These are phyloP conservation scores for Cardiospermum halicacabum DNA, from an alignment of 345 rosid genomes.

Conservation along the genomic window DNA sequence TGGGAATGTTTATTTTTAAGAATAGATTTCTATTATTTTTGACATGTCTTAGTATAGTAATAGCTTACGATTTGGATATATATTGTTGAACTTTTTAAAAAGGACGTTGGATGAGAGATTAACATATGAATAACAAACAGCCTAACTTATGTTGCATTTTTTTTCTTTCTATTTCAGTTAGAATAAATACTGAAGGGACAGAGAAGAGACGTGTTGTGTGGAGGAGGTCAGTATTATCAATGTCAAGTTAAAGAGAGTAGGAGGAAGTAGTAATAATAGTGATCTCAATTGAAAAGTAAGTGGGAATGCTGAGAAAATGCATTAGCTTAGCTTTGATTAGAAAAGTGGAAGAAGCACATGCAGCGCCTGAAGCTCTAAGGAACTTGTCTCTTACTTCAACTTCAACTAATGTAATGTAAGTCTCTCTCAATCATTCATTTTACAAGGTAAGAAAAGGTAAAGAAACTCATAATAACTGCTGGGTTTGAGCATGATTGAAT, in stretches of 20 bases:
- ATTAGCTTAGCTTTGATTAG: conserved; percentile 46
- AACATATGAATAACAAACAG: too few relatives aligned
- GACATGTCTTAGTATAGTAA: too few relatives aligned
- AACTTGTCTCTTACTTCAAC: conserved; percentile 19
- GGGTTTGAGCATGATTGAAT: neutral
- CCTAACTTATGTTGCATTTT: too few relatives aligned
- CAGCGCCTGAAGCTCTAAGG: conserved; percentile 40
- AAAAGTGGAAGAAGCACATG: conserved; percentile 28
- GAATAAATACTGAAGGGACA: conserved; percentile 22
- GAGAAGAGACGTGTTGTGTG: conserved; percentile 25
- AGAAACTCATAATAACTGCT: neutral
- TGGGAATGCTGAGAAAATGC: conserved; percentile 40
- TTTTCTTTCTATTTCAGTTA: conserved; percentile 16
- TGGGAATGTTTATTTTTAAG: too few relatives aligned
- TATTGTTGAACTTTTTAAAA: too few relatives aligned
- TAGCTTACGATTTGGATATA: too few relatives aligned
- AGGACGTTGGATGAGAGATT: too few relatives aligned
- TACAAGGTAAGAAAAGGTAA: neutral
- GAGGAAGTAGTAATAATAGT: conserved; percentile 41
- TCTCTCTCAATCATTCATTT: too few relatives aligned
- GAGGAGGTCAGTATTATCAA: conserved; percentile 26
- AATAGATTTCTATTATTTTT: too few relatives aligned
- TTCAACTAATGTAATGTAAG: too few relatives aligned
- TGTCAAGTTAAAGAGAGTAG: conserved; percentile 30
- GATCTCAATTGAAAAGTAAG: conserved; percentile 25